Conservation (phyloP, 2,329 filamentous ascomycete species). For the Diaporthe eres region DNA sequence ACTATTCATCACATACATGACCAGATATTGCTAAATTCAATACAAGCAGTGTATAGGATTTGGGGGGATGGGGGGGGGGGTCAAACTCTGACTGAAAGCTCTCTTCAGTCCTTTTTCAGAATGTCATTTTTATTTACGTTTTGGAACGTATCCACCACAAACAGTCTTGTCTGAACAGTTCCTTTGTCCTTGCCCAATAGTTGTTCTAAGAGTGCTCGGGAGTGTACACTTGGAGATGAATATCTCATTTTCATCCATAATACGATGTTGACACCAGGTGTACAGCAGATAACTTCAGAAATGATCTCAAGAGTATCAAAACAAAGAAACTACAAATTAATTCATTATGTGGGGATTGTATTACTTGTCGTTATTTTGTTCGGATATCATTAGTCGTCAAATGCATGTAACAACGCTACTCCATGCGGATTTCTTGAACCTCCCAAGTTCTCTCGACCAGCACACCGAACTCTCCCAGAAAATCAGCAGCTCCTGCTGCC, state of each 20-base stretch:
- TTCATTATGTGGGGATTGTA: background rate
- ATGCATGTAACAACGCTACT: background rate
- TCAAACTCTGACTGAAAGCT: too few relatives aligned
- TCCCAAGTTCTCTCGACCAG: conserved; percentile 21
- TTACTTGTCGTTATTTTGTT: background rate
- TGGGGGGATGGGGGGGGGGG: too few relatives aligned
- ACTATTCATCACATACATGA: too few relatives aligned
- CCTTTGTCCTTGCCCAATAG: too few relatives aligned
- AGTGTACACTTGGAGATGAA: background rate
- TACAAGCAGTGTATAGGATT: too few relatives aligned
- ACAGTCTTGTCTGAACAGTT: too few relatives aligned
- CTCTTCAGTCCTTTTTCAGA: too few relatives aligned
- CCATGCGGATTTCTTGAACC: conserved; percentile 22
- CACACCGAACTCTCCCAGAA: conserved; percentile 12
- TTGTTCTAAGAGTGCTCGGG: too few relatives aligned
- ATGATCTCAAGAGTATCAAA: background rate
- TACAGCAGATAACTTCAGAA: background rate
- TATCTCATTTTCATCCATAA: background rate
- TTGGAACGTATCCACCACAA: too few relatives aligned
- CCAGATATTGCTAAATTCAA: too few relatives aligned
- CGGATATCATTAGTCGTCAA: background rate
- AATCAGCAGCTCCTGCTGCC: conserved; percentile 20
- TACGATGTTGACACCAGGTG: background rate
- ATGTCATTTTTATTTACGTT: too few relatives aligned
- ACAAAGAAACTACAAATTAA: background rate